These are phyloP conservation scores for Candida silvatica DNA, from an alignment of 805 yeast species.

Conservation along the genomic window DNA sequence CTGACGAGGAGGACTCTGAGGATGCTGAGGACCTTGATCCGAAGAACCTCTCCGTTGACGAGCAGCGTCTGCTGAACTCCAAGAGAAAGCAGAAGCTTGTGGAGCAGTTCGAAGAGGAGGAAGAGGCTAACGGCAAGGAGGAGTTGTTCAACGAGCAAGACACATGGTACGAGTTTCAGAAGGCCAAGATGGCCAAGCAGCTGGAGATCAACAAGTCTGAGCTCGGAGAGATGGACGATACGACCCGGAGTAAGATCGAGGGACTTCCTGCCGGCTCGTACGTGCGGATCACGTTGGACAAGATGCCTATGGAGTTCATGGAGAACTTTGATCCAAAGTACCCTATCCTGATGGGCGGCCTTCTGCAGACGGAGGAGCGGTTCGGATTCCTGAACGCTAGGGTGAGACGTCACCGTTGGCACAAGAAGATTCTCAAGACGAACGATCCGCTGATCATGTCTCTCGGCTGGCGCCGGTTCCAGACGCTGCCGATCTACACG, in stretches of 20 bases:
- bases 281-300: slow-evolving; percentile 78
- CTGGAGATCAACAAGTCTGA: slow-evolving; percentile 85
- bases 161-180: slow-evolving; percentile 96
- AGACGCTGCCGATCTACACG: slow-evolving; percentile 90
- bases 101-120: slow-evolving; percentile 84
- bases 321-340: slow-evolving; percentile 78
- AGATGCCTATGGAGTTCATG: slow-evolving; percentile 82
- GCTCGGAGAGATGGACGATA: slow-evolving; percentile 62
- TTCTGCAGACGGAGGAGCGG: slow-evolving; percentile 82
- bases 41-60: slow-evolving; percentile 48
- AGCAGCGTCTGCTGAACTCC: slow-evolving; percentile 75
- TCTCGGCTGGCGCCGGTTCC: slow-evolving; percentile 97
- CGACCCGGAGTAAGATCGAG: slow-evolving; percentile 73
- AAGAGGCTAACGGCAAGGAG: slow-evolving; percentile 70
- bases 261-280: slow-evolving; percentile 93
- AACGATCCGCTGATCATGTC: slow-evolving; percentile 93
- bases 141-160: slow-evolving; percentile 69
- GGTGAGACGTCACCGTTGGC: slow-evolving; percentile 98
- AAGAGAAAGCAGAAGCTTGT: slow-evolving; percentile 83
- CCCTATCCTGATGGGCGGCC: slow-evolving; percentile 87
- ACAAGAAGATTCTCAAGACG: slow-evolving; percentile 87
- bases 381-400: slow-evolving; percentile 91
- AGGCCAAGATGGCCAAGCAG: slow-evolving; percentile 95
- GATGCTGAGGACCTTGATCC: slow-evolving; percentile 33
- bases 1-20: slow-evolving; percentile 40